phyloP scores from a whole-genome alignment of 2,329 filamentous ascomycete genomes.

The Clonostachys sp. region DNA sequence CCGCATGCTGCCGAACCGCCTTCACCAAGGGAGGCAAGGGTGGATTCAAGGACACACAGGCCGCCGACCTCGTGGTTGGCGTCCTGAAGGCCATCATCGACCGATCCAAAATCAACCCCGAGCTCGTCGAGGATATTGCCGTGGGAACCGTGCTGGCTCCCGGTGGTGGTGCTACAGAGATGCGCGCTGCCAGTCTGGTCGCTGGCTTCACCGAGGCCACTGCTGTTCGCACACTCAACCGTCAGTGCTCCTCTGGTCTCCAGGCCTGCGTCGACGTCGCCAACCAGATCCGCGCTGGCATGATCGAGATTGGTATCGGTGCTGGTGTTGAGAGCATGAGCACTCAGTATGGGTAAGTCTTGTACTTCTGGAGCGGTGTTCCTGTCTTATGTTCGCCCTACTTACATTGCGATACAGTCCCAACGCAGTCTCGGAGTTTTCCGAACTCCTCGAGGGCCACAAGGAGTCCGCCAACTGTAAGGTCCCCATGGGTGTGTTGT shows the following conservation, averaged over 20 bases:
- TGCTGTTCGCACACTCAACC: conserved; percentile 84
- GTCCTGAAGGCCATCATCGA: conserved; percentile 77
- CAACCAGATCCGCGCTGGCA: conserved; percentile 83
- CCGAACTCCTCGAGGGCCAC: conserved; percentile 77
- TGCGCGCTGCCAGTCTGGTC: conserved; percentile 84
- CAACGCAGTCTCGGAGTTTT: conserved; percentile 86
- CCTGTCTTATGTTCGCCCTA: neutral
- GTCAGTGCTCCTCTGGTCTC: conserved; percentile 90
- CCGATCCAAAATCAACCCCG: conserved; percentile 84
- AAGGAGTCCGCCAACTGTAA: conserved; percentile 90
- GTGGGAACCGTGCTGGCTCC: conserved; percentile 90
- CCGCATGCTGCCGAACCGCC: conserved; percentile 83
- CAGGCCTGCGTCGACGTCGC: conserved; percentile 93
- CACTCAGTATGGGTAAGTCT: conserved; percentile 74
- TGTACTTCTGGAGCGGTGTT: neutral
- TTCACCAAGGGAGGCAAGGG: conserved; percentile 93
- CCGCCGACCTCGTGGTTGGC: conserved; percentile 79
- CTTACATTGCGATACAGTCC: conserved; percentile 47
- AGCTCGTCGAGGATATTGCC: conserved; percentile 84
- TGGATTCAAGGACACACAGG: conserved; percentile 90
- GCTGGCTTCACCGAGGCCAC: conserved; percentile 85
- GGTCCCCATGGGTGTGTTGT: conserved; percentile 92
- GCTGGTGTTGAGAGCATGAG: conserved; percentile 97
- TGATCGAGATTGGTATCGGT: conserved; percentile 93
- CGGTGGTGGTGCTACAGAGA: conserved; percentile 93